Percentiles rank a stretch among this genome's conserved stretches.
Evolutionary conservation across 225 moss, liverwort and hornwort species (phyloP).

Genomic region (Marchantia polymorpha): DNA sequence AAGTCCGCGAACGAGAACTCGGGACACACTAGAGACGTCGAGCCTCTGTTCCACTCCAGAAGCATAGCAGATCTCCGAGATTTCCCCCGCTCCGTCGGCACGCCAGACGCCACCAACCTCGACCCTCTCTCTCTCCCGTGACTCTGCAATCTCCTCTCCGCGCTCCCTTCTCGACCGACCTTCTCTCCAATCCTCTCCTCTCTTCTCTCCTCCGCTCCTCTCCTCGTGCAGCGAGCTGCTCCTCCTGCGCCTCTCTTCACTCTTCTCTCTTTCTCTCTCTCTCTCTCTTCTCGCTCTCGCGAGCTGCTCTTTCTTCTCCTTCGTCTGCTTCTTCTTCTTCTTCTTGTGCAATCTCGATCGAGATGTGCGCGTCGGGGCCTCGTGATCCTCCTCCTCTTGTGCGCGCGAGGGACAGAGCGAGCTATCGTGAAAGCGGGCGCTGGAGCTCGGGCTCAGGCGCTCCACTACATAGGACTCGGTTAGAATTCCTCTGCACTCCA

Average conservation of each 20-base stretch:
- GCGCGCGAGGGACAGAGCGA: background rate
- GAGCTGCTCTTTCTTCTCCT: background rate
- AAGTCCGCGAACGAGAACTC: slow-evolving; percentile 29
- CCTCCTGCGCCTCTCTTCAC: background rate
- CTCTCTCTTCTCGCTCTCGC: background rate
- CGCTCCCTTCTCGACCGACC: background rate
- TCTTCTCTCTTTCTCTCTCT: background rate
- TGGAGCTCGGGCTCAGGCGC: background rate
- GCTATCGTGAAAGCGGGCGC: too few relatives aligned
- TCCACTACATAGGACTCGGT: background rate
- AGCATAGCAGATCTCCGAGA: slow-evolving; percentile 21
- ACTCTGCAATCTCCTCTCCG: background rate
- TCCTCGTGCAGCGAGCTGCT: background rate
- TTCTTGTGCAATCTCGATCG: background rate
- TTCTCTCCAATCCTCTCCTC: background rate
- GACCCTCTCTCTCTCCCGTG: background rate
- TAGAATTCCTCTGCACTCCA: background rate
- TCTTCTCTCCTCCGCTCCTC: background rate
- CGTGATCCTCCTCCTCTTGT: background rate
- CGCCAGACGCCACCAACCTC: background rate
- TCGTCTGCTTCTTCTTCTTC: background rate
- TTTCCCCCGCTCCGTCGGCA: background rate
- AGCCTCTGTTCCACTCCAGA: slow-evolving; percentile 21
- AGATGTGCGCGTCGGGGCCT: background rate
- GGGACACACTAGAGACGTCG: slow-evolving; percentile 18